These are phyloP conservation scores for Tulasnella sp. DNA, from an alignment of 768 basidiomycete species.

Conservation along the genomic window DNA sequence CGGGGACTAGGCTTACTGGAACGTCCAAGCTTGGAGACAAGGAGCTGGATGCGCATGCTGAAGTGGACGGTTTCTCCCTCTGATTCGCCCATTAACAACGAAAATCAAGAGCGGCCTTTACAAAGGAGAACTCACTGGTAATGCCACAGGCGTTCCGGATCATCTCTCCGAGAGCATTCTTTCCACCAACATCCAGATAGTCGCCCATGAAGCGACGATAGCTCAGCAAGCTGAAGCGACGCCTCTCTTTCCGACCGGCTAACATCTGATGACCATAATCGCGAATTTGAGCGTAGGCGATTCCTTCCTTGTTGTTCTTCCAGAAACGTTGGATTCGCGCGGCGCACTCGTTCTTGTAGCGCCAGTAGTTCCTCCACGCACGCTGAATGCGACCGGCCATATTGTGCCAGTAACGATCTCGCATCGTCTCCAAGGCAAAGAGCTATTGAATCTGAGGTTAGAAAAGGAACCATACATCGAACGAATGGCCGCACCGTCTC, in stretches of 20 bases:
- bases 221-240: constrained; percentile 90
- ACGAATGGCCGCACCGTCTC: constrained; percentile 66
- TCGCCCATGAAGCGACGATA: constrained; percentile 96
- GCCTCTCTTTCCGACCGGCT: constrained; percentile 87
- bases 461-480: constrained; percentile 21
- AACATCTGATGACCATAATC: constrained; percentile 94
- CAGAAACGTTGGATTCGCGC: constrained; percentile 96
- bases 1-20: constrained; percentile 93
- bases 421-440: constrained; percentile 97
- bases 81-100: constrained; percentile 13
- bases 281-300: constrained; percentile 87
- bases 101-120: background rate
- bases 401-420: constrained; percentile 99
- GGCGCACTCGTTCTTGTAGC: constrained; percentile 94
- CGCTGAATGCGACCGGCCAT: constrained; percentile 98
- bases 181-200: constrained; percentile 88
- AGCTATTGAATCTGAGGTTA: constrained; percentile 56
- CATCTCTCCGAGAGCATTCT: constrained; percentile 71
- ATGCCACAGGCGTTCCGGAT: constrained; percentile 72
- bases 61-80: constrained; percentile 79
- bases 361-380: constrained; percentile 93
- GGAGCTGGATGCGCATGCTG: constrained; percentile 75
- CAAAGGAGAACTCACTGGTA: constrained; percentile 56
- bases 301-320: constrained; percentile 95
- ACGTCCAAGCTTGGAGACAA: constrained; percentile 82